Percentiles rank a stretch among this genome's conserved stretches.
Conservation (phyloP, 345 rosid genomes). For the Sisymbrium altissimum region DNA sequence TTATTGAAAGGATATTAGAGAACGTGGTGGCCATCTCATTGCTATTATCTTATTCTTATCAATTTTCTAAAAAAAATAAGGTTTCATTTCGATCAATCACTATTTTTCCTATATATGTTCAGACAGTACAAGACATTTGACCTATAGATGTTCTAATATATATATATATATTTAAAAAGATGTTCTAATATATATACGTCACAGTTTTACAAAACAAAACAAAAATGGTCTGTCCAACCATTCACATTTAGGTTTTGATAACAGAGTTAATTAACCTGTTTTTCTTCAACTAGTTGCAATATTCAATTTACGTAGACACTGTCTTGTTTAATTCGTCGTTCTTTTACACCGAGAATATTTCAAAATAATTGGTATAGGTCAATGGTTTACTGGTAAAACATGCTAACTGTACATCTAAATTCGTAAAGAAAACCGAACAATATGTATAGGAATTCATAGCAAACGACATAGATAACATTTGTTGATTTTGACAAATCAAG, state of each 20-base stretch:
- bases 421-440: too few species aligned
- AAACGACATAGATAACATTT: too few species aligned
- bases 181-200: neutral
- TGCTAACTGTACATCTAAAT: too few species aligned
- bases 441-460: too few species aligned
- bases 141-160: neutral
- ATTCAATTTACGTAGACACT: neutral
- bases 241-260: neutral
- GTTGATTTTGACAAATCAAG: too few species aligned
- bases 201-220: neutral
- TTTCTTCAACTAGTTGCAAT: neutral
- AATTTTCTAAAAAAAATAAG: neutral
- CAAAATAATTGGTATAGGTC: neutral
- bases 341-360: neutral
- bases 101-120: neutral
- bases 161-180: too few species aligned
- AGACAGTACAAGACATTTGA: neutral
- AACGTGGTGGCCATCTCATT: conserved; percentile 18
- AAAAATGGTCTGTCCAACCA: neutral
- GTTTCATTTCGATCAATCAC: neutral
- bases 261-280: neutral
- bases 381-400: too few species aligned
- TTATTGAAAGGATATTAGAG: neutral
- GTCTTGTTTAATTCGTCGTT: neutral
- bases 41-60: neutral